Evolutionary conservation across 2,329 filamentous ascomycete genomes (phyloP).

Genomic region (Fusarium coicis): DNA sequence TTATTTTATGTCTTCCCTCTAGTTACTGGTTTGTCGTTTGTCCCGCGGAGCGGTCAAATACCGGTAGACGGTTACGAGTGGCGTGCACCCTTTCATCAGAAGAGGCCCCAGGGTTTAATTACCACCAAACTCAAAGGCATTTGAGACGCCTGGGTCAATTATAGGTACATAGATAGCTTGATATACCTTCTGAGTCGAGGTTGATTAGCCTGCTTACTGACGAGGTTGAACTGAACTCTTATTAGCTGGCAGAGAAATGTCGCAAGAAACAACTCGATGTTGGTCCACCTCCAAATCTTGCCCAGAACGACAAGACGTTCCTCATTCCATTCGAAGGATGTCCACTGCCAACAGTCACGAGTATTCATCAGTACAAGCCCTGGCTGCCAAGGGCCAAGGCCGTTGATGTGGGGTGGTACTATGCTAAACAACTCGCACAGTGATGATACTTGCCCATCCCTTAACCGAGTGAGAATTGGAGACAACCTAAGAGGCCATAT

Average conservation of each 20-base stretch:
- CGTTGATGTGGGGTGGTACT: slow-evolving; percentile 37
- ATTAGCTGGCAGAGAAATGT: slow-evolving; percentile 3
- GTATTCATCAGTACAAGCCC: slow-evolving; percentile 9
- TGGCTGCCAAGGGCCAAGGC: slow-evolving; percentile 28
- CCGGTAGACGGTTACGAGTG: neutral
- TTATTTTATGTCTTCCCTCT: neutral
- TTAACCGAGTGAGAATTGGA: slow-evolving; percentile 16
- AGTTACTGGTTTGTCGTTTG: neutral
- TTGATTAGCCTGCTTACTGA: neutral
- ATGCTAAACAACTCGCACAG: slow-evolving; percentile 29
- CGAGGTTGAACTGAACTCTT: neutral
- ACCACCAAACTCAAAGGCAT: neutral
- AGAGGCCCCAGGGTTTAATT: neutral
- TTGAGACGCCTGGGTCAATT: neutral
- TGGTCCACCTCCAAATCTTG: slow-evolving; percentile 18
- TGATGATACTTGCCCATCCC: slow-evolving; percentile 28
- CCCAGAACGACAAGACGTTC: neutral
- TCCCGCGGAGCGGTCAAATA: slow-evolving; percentile 18
- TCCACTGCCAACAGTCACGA: slow-evolving; percentile 23
- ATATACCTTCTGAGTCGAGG: neutral
- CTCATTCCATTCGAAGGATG: slow-evolving; percentile 18
- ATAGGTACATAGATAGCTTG: neutral
- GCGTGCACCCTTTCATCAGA: slow-evolving; percentile 12
- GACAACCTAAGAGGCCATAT: neutral
- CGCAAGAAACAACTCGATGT: slow-evolving; percentile 1